Conservation (phyloP, 2,329 filamentous ascomycete species). For the Zalaria obscura region DNA sequence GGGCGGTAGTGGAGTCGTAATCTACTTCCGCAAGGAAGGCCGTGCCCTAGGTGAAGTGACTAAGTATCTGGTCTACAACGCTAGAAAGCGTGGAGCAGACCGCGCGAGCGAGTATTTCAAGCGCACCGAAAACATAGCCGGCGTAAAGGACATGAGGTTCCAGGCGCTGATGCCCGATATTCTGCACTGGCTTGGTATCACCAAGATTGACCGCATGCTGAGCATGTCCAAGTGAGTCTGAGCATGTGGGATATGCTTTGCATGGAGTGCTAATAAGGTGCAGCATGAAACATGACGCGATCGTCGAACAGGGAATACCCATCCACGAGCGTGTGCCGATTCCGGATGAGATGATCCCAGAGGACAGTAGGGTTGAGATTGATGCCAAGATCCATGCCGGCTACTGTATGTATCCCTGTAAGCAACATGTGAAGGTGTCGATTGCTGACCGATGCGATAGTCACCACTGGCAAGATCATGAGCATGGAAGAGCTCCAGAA, state of each 20-base stretch:
- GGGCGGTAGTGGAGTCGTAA: conserved; percentile 85
- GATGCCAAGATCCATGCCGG: conserved; percentile 95
- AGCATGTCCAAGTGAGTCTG: conserved; percentile 81
- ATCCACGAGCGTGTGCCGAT: conserved; percentile 85
- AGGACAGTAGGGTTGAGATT: conserved; percentile 93
- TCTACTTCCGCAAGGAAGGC: conserved; percentile 97
- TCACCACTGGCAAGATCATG: conserved; percentile 82
- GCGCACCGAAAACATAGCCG: conserved; percentile 94
- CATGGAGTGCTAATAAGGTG: conserved; percentile 6
- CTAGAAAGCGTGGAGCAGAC: conserved; percentile 64
- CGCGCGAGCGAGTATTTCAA: conserved; percentile 86
- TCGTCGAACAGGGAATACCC: conserved; percentile 72
- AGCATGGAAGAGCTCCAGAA: conserved; percentile 72
- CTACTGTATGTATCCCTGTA: conserved; percentile 42
- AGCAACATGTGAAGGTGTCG: neutral
- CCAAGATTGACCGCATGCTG: conserved; percentile 95
- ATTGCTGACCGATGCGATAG: conserved; percentile 15
- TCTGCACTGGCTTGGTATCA: conserved; percentile 94
- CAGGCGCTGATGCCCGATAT: conserved; percentile 91
- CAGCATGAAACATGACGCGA: conserved; percentile 84
- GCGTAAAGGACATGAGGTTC: conserved; percentile 93
- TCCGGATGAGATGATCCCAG: conserved; percentile 85
- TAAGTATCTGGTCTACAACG: conserved; percentile 74
- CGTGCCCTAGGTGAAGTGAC: conserved; percentile 88
- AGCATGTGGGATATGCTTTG: neutral